Percentiles rank a stretch among this genome's conserved stretches.
Conservation (phyloP, 441 rosid genomes). For the Oxalis stricta region DNA sequence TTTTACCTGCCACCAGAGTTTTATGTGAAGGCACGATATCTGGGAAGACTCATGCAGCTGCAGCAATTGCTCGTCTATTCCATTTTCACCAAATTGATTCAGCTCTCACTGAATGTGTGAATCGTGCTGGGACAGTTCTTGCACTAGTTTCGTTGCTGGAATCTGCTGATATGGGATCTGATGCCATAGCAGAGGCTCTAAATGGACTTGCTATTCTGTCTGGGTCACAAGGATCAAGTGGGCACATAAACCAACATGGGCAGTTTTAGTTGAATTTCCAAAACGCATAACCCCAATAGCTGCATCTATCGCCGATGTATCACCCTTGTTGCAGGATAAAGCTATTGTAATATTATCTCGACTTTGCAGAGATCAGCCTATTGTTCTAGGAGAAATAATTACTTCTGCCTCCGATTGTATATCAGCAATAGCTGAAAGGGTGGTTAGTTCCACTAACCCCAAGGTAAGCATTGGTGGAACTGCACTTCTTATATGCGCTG, state of each 20-base stretch:
- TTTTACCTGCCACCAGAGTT: constrained; percentile 85
- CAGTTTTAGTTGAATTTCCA: constrained; percentile 76
- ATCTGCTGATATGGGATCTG: constrained; percentile 56
- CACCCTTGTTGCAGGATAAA: constrained; percentile 84
- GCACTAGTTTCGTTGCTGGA: constrained; percentile 90
- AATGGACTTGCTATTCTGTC: constrained; percentile 92
- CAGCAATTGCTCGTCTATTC: constrained; percentile 88
- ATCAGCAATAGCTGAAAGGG: constrained; percentile 61
- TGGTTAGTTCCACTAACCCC: constrained; percentile 40
- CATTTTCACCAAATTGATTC: constrained; percentile 57
- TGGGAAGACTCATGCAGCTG: constrained; percentile 95
- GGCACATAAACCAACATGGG: constrained; percentile 82
- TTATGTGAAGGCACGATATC: constrained; percentile 84
- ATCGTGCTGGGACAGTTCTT: constrained; percentile 88
- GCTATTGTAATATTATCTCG: constrained; percentile 85
- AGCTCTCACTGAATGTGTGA: constrained; percentile 73
- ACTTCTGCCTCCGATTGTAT: constrained; percentile 53
- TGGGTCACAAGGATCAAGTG: constrained; percentile 45
- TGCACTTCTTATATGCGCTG: constrained; percentile 91
- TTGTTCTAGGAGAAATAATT: constrained; percentile 71
- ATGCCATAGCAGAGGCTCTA: constrained; percentile 74
- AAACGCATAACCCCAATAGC: constrained; percentile 74
- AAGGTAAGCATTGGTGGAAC: constrained; percentile 94
- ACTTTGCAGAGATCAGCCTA: constrained; percentile 77
- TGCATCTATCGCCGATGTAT: constrained; percentile 57